Base-by-base conservation (phyloP, 306 rosid species). In the Quercus bicolor region DNA sequence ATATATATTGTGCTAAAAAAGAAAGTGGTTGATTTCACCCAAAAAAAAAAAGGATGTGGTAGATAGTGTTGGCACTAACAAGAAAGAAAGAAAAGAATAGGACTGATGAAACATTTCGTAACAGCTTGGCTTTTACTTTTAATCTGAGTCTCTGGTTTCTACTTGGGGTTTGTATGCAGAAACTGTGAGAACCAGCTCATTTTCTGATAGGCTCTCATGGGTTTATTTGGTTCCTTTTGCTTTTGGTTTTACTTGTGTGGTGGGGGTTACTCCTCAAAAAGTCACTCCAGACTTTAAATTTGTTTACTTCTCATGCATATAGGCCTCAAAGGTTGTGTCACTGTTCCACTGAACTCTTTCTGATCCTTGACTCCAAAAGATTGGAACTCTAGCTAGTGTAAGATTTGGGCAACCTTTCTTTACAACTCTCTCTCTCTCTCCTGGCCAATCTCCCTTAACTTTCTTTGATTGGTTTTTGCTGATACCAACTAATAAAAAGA, bases 91-190 rank as follows among this genome's bases (percentile, higher is more conserved):
- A 33, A 33, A 33, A 33, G 37, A 33, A 33, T 33, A 33, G 37
- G 6, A 33, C 69, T 66, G 53, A 37, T 37, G 18, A 12, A 84
- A 79, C 90, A 74, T 82, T 81, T 86, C 82, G 72, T 74, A 43
- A 55, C 85, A 78, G 70, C 80, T 82, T 78, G 80, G 77, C 78
- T 70, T 84, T 77, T 77, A 29, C 61, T 81, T 33, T 70, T 79
- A 70, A 60, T 82, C 29, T 51, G 70, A 15, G 24, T 20, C 65
- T 74, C 43, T 70, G 68, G 2, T 24, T 51, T 16, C 72, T 70
- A 74, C 65, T 81, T 71, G 61, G 75, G 21, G 29, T 78, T 68
- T 56, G 60, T 73, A 82, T 43, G 64, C 85, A 59, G 34, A 20
- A 56, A 56, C 84, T 71, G 60, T 45, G 45, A 53, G 70, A 29